phyloP scores from a whole-genome alignment of 2,329 filamentous ascomycete genomes.

The Dryadomyces sulphureus region DNA sequence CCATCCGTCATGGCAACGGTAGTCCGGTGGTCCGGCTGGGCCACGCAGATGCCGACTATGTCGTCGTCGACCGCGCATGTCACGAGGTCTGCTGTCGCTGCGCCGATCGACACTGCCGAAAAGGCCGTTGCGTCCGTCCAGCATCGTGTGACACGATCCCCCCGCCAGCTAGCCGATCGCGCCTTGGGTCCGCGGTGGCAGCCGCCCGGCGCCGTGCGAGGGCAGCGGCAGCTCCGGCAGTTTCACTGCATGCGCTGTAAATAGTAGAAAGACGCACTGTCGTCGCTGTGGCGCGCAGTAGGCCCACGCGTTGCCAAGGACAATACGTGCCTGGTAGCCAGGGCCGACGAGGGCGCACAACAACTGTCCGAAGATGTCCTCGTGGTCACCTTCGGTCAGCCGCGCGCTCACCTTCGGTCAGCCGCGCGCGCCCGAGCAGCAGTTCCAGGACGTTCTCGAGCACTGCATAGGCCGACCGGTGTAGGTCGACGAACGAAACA shows the following conservation, averaged over 20 bases:
- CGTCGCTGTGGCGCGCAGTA: constrained; percentile 53
- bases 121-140: constrained; percentile 42
- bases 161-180: constrained; percentile 44
- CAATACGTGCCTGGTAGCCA: constrained; percentile 60
- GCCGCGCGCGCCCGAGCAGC: constrained; percentile 17
- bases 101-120: constrained; percentile 32
- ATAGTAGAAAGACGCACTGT: constrained; percentile 53
- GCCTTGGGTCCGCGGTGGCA: constrained; percentile 2
- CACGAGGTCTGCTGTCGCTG: constrained; percentile 49
- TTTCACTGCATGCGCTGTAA: constrained; percentile 49
- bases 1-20: constrained; percentile 22
- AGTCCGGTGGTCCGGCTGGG: constrained; percentile 53
- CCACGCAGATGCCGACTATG: constrained; percentile 44
- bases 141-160: constrained; percentile 38
- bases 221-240: constrained; percentile 40
- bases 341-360: constrained; percentile 59
- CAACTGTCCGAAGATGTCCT: constrained; percentile 60
- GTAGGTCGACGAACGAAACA: constrained; percentile 58
- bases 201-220: constrained; percentile 46
- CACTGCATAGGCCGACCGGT: constrained; percentile 58
- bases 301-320: constrained; percentile 54
- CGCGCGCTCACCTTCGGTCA: constrained; percentile 11
- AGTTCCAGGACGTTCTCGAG: constrained; percentile 55
- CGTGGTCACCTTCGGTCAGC: constrained; percentile 21
- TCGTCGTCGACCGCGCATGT: constrained; percentile 37